phyloP scores from a whole-genome alignment of 2,329 filamentous ascomycete genomes.

The Sarocladiaceae sp. region DNA sequence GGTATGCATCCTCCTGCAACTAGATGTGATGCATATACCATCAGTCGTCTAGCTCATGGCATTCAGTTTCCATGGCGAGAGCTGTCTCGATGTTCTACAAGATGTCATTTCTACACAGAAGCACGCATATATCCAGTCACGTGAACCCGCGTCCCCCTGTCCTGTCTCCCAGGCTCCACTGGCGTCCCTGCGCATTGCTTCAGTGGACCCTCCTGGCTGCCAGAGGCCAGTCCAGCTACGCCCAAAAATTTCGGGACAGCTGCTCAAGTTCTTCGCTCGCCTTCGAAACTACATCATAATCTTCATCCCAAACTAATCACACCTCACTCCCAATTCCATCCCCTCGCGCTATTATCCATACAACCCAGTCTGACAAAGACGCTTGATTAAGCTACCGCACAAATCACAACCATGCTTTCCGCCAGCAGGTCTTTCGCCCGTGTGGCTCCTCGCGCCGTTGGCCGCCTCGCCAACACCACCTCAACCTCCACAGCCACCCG shows the following conservation, averaged over 20 bases:
- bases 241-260: slow-evolving; percentile 8
- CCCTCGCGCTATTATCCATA: not conserved
- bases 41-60: too few species aligned
- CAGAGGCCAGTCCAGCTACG: slow-evolving; percentile 3
- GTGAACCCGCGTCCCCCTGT: not conserved
- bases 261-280: slow-evolving; percentile 3
- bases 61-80: too few species aligned
- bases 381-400: too few species aligned
- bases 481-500: slow-evolving; percentile 41
- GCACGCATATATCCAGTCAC: too few species aligned
- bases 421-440: slow-evolving; percentile 60
- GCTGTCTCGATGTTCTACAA: too few species aligned
- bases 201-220: not conserved
- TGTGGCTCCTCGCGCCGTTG: slow-evolving; percentile 57
- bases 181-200: not conserved
- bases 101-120: too few species aligned
- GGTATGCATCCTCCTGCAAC: too few species aligned
- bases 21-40: too few species aligned
- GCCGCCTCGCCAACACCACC: slow-evolving; percentile 48
- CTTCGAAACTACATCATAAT: not conserved
- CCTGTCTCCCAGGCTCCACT: not conserved
- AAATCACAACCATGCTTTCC: slow-evolving; percentile 53
- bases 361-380: not conserved
- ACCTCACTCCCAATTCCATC: not conserved
- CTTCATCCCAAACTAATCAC: too few species aligned